Evolutionary conservation across 108 stramenopile species (phyloP).

Genomic region (Discostella pseudostelligera): DNA sequence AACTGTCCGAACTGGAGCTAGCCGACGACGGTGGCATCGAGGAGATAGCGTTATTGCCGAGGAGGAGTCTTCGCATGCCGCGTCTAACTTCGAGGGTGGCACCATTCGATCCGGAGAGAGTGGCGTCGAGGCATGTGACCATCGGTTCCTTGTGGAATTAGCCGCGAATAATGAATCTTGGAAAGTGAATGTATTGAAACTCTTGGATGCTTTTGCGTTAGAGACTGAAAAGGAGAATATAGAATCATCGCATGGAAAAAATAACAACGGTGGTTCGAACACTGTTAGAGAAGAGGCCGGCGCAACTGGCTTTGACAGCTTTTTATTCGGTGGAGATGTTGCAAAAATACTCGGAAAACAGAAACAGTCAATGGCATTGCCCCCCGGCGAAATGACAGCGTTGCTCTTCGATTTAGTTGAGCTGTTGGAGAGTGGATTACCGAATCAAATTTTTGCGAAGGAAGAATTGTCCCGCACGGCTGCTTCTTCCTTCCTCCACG

Average conservation of each 20-base stretch:
- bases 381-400: constrained; percentile 74
- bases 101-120: constrained; percentile 37
- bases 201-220: constrained; percentile 32
- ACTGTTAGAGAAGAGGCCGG: neutral
- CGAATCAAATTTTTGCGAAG: constrained; percentile 56
- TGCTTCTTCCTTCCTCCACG: constrained; percentile 10
- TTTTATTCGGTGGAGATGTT: constrained; percentile 76
- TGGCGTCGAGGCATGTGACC: constrained; percentile 36
- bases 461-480: constrained; percentile 25
- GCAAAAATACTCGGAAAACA: constrained; percentile 59
- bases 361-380: constrained; percentile 64
- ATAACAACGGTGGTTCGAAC: neutral
- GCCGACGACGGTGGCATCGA: constrained; percentile 56
- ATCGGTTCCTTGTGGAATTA: constrained; percentile 56
- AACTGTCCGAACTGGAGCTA: constrained; percentile 62
- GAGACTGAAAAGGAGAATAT: constrained; percentile 30
- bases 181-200: constrained; percentile 68
- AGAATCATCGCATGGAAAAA: neutral
- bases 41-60: constrained; percentile 31
- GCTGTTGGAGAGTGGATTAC: constrained; percentile 48
- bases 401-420: constrained; percentile 79
- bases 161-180: constrained; percentile 79
- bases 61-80: constrained; percentile 10
- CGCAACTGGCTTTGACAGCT: constrained; percentile 50
- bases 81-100: constrained; percentile 9